phyloP scores from a whole-genome alignment of 2,329 filamentous ascomycete species.

The Colletotrichum sp. region DNA sequence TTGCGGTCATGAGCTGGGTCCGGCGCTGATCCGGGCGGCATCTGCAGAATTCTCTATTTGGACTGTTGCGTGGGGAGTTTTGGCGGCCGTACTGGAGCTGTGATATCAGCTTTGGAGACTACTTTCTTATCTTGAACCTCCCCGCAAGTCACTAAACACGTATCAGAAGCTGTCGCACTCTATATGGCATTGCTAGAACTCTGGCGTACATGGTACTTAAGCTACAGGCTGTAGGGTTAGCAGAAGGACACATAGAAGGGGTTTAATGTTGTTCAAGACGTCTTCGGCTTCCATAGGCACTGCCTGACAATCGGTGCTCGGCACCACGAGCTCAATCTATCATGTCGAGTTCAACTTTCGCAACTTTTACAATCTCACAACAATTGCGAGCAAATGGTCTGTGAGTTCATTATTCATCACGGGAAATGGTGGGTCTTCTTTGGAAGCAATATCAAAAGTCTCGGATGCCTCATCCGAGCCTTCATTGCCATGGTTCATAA shows the following conservation, averaged over 20 bases:
- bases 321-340: neutral
- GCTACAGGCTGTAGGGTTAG: neutral
- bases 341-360: neutral
- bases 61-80: neutral
- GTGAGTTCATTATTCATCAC: neutral
- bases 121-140: neutral
- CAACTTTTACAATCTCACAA: neutral
- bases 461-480: neutral
- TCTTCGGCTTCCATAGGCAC: neutral
- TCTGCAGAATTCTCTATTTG: neutral
- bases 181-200: neutral
- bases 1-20: neutral
- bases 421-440: neutral
- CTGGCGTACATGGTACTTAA: neutral
- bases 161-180: neutral
- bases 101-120: neutral
- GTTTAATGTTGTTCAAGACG: neutral
- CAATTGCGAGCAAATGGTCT: neutral
- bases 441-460: neutral
- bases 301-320: neutral
- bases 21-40: neutral
- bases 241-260: neutral
- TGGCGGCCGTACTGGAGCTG: neutral
- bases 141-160: neutral
- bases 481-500: neutral